A percentile compares a stretch with the other conserved stretches of the same genome.
phyloP scores from a whole-genome alignment of 2,329 filamentous ascomycete species.

The Aspergillus intermedius region DNA sequence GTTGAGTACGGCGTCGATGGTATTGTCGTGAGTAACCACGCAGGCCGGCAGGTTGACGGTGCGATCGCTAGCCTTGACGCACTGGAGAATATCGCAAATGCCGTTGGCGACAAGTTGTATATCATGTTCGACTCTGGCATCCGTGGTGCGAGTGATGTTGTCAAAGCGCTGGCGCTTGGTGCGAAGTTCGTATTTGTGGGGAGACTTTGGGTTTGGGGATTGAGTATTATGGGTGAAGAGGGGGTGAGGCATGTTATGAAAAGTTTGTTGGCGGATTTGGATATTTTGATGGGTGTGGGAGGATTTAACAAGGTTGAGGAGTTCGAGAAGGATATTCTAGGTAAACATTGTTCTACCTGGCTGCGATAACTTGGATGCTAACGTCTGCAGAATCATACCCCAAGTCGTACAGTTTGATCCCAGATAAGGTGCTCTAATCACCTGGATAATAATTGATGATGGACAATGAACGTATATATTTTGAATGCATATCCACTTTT shows the following conservation, averaged over 20 bases:
- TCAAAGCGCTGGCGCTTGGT: conserved; percentile 56
- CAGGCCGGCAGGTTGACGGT: conserved; percentile 59
- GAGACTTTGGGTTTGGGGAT: conserved; percentile 54
- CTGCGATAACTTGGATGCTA: background rate
- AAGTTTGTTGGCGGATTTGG: conserved; percentile 55
- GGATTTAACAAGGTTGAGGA: conserved; percentile 50
- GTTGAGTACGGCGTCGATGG: conserved; percentile 58
- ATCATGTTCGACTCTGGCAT: conserved; percentile 58
- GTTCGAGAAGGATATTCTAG: conserved; percentile 41
- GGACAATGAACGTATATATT: background rate
- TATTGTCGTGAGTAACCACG: conserved; percentile 66
- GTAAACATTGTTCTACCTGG: conserved; percentile 12
- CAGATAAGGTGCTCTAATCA: conserved; percentile 22
- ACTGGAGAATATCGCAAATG: conserved; percentile 52
- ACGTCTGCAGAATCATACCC: conserved; percentile 35
- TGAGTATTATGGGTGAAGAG: conserved; percentile 55
- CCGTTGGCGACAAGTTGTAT: conserved; percentile 45
- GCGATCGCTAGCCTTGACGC: conserved; percentile 55
- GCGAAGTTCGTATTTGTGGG: conserved; percentile 59
- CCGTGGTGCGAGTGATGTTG: conserved; percentile 51
- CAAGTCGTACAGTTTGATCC: conserved; percentile 35
- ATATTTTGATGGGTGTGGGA: conserved; percentile 56
- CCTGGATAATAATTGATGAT: no score
- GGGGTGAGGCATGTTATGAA: conserved; percentile 59
- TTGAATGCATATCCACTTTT: background rate